phyloP scores from a whole-genome alignment of 1,284 basidiomycete genomes.

The Moniliophthora roreri region DNA sequence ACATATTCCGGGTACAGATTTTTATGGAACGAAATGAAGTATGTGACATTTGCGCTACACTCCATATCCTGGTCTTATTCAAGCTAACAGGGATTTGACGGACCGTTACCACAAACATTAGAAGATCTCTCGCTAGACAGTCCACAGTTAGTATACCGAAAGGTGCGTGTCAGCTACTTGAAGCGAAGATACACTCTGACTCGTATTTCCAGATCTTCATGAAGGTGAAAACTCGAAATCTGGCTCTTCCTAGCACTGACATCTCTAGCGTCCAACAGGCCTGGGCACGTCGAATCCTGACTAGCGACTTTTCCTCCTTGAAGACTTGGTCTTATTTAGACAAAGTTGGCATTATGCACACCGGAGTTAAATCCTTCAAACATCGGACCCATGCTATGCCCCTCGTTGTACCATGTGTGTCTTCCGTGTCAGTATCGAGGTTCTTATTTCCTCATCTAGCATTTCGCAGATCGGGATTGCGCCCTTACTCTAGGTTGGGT shows the following conservation, averaged over 20 bases:
- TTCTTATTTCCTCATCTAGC: neutral
- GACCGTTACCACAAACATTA: conserved; percentile 33
- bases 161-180: conserved; percentile 27
- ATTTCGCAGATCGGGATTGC: conserved; percentile 28
- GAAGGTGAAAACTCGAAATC: conserved; percentile 16
- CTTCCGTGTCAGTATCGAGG: neutral
- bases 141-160: conserved; percentile 48
- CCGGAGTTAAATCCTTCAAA: conserved; percentile 43
- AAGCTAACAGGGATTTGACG: conserved; percentile 30
- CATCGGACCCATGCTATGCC: conserved; percentile 30
- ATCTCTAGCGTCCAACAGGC: conserved; percentile 6
- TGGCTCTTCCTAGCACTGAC: too few relatives aligned
- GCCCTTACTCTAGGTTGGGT: conserved; percentile 33
- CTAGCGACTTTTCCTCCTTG: conserved; percentile 41
- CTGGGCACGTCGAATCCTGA: conserved; percentile 36
- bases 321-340: conserved; percentile 49
- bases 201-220: conserved; percentile 31
- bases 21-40: conserved; percentile 35
- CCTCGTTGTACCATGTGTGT: conserved; percentile 33
- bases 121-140: conserved; percentile 41
- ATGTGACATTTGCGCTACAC: conserved; percentile 7
- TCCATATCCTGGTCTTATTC: conserved; percentile 17
- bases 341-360: conserved; percentile 52
- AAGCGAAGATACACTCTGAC: neutral
- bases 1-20: conserved; percentile 14